Evolutionary conservation across 2,329 filamentous ascomycete species (phyloP), one percentile per base, ranked within the genome.

Genomic region (Pseudocercospora cruenta): DNA sequence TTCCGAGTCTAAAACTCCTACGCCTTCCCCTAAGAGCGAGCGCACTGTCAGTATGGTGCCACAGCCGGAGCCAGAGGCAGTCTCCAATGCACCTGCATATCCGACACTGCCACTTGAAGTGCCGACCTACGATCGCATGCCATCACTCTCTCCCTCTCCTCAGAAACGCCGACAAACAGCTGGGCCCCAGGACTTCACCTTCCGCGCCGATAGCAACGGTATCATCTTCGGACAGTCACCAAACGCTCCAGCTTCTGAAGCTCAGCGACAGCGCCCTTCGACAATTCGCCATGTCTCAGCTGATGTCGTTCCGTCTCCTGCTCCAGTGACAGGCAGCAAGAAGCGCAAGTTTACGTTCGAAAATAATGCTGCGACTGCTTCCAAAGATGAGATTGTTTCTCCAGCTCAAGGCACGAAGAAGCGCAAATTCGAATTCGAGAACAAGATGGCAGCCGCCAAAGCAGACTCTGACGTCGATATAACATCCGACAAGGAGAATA

Each of bases 111-210:
- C 64, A 55, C 61, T 64, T 60, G 45, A 63, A 54, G 45, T 60
- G 55, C 69, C 39, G 10, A 67, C 54, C 9, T 66, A 58, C 59
- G 49, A 62, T 33, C 53, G 58, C 21, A 60, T 62, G 45, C 64
- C 62, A 69, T 76, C 53, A 68, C 78, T 70, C 64, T 73, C 69
- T 21, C 72, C 73, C 16, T 71, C 70, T 21, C 75, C 74, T 16
- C 74, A 77, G 59, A 81, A 71, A 62, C 73, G 77, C 51, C 74
- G 73, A 10, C 73, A 77, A 70, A 78, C 77, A 60, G 64, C 71
- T 22, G 77, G 75, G 1, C 77, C 80, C 6, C 77, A 77, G 24
- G 77, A 81, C 63, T 85, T 85, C 73, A 84, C 82, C 4, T 84
- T 85, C 78, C 76, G 82, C 67, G 80, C 82, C 26, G 79, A 78